These are phyloP conservation scores for Begonia peltatifolia DNA, from an alignment of 306 rosid genomes.

Conservation along the genomic window DNA sequence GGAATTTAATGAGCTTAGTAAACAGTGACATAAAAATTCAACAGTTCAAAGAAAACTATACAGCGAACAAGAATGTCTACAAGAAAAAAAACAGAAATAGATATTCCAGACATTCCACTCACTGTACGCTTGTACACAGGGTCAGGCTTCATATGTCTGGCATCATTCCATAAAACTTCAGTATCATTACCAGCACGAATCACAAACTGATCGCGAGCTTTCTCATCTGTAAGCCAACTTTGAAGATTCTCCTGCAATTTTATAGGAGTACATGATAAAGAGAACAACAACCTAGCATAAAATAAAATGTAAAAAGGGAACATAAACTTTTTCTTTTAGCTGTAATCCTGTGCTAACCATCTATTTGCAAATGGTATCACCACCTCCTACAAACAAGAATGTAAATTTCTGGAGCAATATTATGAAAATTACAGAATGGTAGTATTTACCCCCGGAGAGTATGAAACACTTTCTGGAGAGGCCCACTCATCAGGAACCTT, in stretches of 20 bases:
- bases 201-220: conserved; percentile 88
- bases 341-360: too few relatives aligned
- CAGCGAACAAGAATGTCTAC: too few relatives aligned
- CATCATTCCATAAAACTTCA: conserved; percentile 89
- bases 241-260: conserved; percentile 72
- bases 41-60: too few relatives aligned
- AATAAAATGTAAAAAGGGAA: background rate
- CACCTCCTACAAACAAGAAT: conserved; percentile 23
- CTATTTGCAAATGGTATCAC: too few relatives aligned
- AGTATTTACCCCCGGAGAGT: conserved; percentile 54
- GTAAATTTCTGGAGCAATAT: background rate
- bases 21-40: too few relatives aligned
- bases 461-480: conserved; percentile 54
- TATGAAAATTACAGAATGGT: background rate
- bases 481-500: conserved; percentile 86
- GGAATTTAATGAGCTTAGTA: too few relatives aligned
- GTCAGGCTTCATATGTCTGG: conserved; percentile 63
- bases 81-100: too few relatives aligned
- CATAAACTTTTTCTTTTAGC: too few relatives aligned
- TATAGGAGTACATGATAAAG: background rate
- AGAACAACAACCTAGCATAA: background rate
- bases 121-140: conserved; percentile 76
- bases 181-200: conserved; percentile 82
- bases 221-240: conserved; percentile 82
- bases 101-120: conserved; percentile 16